Percentiles rank a stretch among this genome's conserved stretches.
Evolutionary conservation across 495 filamentous ascomycete species (phyloP).

Genomic region (Diplogelasinospora grovesii): DNA sequence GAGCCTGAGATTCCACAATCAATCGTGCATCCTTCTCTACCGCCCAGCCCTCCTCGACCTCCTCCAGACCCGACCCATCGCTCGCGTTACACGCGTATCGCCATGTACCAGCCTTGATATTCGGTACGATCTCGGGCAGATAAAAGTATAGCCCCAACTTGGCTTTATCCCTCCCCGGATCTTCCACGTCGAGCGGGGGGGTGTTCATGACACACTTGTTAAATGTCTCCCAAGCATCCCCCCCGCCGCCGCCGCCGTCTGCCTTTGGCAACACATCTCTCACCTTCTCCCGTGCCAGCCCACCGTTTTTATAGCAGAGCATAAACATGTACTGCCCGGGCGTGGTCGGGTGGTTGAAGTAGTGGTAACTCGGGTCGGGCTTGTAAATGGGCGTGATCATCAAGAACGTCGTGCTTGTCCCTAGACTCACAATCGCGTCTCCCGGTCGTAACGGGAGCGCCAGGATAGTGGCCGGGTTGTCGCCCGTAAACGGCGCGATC

Average conservation of each 20-base stretch:
- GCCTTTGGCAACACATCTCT: constrained; percentile 56
- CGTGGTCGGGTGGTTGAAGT: constrained; percentile 85
- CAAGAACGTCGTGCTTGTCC: constrained; percentile 92
- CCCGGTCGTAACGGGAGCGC: constrained; percentile 76
- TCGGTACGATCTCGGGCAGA: constrained; percentile 91
- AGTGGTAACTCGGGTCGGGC: constrained; percentile 80
- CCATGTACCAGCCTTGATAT: constrained; percentile 76
- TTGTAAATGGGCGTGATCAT: constrained; percentile 90
- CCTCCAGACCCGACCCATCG: constrained; percentile 41
- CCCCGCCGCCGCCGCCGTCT: constrained; percentile 19
- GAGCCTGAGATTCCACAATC: constrained; percentile 90
- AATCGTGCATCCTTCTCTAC: constrained; percentile 64
- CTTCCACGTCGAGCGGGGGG: constrained; percentile 56
- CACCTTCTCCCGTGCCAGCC: constrained; percentile 81
- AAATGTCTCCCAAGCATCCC: constrained; percentile 72
- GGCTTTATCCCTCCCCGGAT: constrained; percentile 49
- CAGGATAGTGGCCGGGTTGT: constrained; percentile 94
- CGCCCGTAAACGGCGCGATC: constrained; percentile 83
- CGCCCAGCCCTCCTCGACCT: constrained; percentile 34
- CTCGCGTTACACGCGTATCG: constrained; percentile 58
- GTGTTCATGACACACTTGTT: constrained; percentile 59
- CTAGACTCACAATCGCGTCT: constrained; percentile 89
- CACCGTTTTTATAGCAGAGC: constrained; percentile 99
- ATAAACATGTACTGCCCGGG: constrained; percentile 91
- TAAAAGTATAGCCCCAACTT: constrained; percentile 91